These are phyloP conservation scores for Backusella australiensis DNA, from an alignment of 192 early-diverging fungal genomes.

Conservation along the genomic window DNA sequence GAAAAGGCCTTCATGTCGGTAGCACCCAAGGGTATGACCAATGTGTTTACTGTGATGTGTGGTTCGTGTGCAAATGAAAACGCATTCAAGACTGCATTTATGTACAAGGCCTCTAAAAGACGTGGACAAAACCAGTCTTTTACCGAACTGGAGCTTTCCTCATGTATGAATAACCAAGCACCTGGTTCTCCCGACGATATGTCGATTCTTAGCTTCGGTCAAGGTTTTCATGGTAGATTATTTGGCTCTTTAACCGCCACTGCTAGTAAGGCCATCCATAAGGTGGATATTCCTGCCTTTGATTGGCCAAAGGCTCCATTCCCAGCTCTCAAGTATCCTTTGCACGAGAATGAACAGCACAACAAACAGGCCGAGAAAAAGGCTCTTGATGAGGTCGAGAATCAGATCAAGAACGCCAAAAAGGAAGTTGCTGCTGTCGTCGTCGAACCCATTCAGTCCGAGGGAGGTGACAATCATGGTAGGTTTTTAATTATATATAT, in stretches of 20 bases:
- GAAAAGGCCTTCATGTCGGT: constrained; percentile 66
- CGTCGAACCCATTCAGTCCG: constrained; percentile 72
- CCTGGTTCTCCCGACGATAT: constrained; percentile 62
- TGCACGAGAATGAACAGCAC: constrained; percentile 54
- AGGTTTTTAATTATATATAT: constrained; percentile 1
- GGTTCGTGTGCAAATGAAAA: constrained; percentile 76
- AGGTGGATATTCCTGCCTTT: constrained; percentile 75
- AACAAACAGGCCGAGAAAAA: constrained; percentile 59
- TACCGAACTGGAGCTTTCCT: constrained; percentile 40
- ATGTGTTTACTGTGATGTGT: constrained; percentile 72
- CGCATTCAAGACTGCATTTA: constrained; percentile 74
- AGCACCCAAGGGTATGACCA: constrained; percentile 60
- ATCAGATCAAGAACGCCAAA: constrained; percentile 43
- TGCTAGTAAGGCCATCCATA: constrained; percentile 68
- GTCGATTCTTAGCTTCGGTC: constrained; percentile 62
- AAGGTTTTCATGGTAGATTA: constrained; percentile 66
- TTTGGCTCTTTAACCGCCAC: constrained; percentile 71
- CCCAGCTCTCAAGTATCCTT: constrained; percentile 64
- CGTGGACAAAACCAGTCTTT: constrained; percentile 42
- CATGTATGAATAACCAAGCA: constrained; percentile 62
- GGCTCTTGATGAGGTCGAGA: constrained; percentile 51
- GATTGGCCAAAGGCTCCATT: constrained; percentile 63
- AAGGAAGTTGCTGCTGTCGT: constrained; percentile 62
- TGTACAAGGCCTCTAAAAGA: constrained; percentile 54
- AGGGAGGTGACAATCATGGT: constrained; percentile 68